Evolutionary conservation across 345 rosid genomes (phyloP).

Genomic region (Pistacia vera): DNA sequence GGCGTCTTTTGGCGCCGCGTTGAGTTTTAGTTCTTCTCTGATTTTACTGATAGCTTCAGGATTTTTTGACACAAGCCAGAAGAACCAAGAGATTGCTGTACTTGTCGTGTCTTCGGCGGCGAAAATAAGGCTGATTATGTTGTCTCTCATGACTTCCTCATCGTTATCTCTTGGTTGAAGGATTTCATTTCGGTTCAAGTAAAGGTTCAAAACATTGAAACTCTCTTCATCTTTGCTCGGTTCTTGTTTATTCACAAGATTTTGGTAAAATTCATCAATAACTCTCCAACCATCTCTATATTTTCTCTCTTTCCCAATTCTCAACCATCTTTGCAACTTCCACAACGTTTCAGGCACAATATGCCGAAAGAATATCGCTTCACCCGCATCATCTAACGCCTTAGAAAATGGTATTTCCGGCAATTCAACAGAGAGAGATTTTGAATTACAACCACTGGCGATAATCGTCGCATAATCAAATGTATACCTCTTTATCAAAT

Average conservation of each 20-base stretch:
- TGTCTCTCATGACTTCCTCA: too few species aligned
- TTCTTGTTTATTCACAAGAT: not conserved
- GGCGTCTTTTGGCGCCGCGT: not conserved
- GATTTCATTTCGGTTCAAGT: not conserved
- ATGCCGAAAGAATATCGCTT: slow-evolving; percentile 28
- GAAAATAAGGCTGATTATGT: too few species aligned
- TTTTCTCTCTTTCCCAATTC: slow-evolving; percentile 43
- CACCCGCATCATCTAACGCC: slow-evolving; percentile 43
- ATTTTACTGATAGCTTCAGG: not conserved
- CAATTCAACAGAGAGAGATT: slow-evolving; percentile 37
- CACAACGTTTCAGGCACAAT: slow-evolving; percentile 35
- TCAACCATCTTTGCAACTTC: slow-evolving; percentile 34
- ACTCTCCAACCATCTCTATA: not conserved
- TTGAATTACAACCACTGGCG: slow-evolving; percentile 49
- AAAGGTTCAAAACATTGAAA: not conserved
- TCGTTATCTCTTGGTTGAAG: not conserved
- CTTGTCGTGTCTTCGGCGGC: not conserved
- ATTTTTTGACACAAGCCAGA: not conserved
- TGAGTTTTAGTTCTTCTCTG: not conserved
- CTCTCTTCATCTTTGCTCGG: not conserved
- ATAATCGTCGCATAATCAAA: slow-evolving; percentile 49
- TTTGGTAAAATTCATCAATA: not conserved
- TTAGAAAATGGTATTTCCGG: slow-evolving; percentile 33
- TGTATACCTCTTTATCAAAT: slow-evolving; percentile 43
- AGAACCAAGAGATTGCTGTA: not conserved